Evolutionary conservation across 306 rosid genomes (phyloP).

Genomic region (Vachellia collinsii): DNA sequence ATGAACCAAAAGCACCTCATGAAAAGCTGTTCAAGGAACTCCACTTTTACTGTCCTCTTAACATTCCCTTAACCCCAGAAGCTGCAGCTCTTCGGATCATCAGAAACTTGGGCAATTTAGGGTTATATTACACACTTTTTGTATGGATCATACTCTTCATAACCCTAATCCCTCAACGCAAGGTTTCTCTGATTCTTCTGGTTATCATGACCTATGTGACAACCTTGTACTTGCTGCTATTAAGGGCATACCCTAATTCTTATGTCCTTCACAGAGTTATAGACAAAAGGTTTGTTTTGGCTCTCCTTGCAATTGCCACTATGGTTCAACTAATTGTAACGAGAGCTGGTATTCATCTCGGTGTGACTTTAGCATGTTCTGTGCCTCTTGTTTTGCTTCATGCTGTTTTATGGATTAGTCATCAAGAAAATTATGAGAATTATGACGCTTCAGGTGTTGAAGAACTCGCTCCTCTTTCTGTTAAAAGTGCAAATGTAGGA

Average conservation of each 20-base stretch:
- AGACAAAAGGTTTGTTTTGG: conserved; percentile 48
- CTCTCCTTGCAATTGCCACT: conserved; percentile 50
- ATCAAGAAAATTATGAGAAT: conserved; percentile 41
- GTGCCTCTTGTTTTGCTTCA: conserved; percentile 58
- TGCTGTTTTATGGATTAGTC: conserved; percentile 53
- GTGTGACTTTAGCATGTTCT: conserved; percentile 45
- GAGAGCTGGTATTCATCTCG: conserved; percentile 51
- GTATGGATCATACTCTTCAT: conserved; percentile 72
- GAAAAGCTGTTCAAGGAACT: conserved; percentile 32
- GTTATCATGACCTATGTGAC: conserved; percentile 58
- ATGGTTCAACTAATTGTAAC: conserved; percentile 53
- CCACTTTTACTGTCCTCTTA: conserved; percentile 46
- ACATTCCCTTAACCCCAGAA: conserved; percentile 58
- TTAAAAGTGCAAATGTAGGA: background rate
- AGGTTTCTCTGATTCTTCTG: conserved; percentile 53
- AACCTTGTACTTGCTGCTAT: conserved; percentile 39
- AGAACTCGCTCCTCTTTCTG: conserved; percentile 46
- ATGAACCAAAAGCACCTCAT: conserved; percentile 44
- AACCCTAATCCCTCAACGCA: conserved; percentile 53
- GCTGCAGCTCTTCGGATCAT: conserved; percentile 48
- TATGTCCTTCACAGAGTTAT: conserved; percentile 46
- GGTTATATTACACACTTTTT: conserved; percentile 56
- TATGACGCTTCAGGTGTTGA: conserved; percentile 39
- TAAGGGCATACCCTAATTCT: conserved; percentile 53
- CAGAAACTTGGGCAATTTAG: conserved; percentile 43